Percentiles rank a stretch among this genome's conserved stretches.
These are phyloP conservation scores for Thelonectria blattea DNA, from an alignment of 2,329 filamentous ascomycete species.

Conservation along the genomic window DNA sequence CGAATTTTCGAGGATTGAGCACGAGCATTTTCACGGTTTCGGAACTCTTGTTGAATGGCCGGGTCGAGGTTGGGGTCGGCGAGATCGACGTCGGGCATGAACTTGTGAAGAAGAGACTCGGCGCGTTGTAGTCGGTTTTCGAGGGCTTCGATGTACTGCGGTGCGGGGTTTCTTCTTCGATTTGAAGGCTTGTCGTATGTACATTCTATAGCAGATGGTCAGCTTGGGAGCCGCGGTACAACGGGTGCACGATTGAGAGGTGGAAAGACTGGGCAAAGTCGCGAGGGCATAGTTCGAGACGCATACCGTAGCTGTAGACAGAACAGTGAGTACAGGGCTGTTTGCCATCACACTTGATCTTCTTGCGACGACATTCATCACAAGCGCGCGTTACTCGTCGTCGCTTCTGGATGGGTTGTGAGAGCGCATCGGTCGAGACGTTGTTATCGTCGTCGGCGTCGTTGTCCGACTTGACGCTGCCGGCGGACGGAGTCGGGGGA, in stretches of 20 bases:
- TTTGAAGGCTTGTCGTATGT: conserved; percentile 97
- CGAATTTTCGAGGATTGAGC: conserved; percentile 47
- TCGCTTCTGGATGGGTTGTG: conserved; percentile 73
- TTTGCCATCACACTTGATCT: conserved; percentile 87
- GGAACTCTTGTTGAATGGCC: conserved; percentile 72
- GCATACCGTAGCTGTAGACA: conserved; percentile 93
- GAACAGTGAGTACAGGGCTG: conserved; percentile 95
- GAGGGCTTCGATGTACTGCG: conserved; percentile 90
- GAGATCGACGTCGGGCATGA: conserved; percentile 84
- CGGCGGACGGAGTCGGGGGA: conserved; percentile 50
- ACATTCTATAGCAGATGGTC: conserved; percentile 67
- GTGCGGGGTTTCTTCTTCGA: conserved; percentile 84
- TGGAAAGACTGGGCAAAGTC: background rate
- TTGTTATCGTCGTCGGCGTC: conserved; percentile 47
- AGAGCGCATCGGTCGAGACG: conserved; percentile 44
- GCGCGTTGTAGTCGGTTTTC: conserved; percentile 84
- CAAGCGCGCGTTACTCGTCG: conserved; percentile 81
- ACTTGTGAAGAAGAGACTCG: conserved; percentile 77
- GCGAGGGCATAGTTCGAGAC: background rate
- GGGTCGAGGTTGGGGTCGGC: conserved; percentile 85
- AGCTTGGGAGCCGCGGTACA: conserved; percentile 19
- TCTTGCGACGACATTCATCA: conserved; percentile 83
- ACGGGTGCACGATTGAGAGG: conserved; percentile 1
- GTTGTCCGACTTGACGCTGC: conserved; percentile 51
- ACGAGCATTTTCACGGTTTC: conserved; percentile 59